These are phyloP conservation scores for Candida caryicola DNA, from an alignment of 805 yeast genomes.

Conservation along the genomic window DNA sequence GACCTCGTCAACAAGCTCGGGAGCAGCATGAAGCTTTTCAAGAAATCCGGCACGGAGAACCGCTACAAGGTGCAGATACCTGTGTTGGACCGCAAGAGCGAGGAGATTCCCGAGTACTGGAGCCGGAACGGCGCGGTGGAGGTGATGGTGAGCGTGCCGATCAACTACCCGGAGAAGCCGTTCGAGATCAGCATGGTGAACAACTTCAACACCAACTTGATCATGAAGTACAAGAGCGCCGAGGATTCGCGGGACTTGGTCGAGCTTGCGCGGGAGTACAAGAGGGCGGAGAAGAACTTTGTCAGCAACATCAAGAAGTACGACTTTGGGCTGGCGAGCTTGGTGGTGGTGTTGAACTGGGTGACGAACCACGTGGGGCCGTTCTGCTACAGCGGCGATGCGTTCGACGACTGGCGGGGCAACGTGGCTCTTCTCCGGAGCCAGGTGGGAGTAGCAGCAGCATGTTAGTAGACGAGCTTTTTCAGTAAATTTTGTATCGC, in stretches of 20 bases:
- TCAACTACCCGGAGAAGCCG: conserved; percentile 27
- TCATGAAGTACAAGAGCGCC: conserved; percentile 20
- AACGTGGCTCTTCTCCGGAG: too few species aligned
- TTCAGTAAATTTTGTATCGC: too few species aligned
- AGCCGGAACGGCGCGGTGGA: conserved; percentile 22
- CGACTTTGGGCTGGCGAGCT: conserved; percentile 14
- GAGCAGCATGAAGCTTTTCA: conserved; percentile 12
- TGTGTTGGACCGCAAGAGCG: conserved; percentile 10
- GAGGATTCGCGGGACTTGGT: conserved; percentile 15
- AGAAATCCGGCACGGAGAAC: conserved; percentile 17
- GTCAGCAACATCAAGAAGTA: conserved; percentile 18
- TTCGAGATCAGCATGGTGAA: conserved; percentile 24
- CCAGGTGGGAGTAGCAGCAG: too few species aligned
- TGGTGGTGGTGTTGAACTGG: conserved; percentile 32
- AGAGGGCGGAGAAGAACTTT: conserved; percentile 27
- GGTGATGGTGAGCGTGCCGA: conserved; percentile 32
- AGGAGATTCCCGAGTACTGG: conserved; percentile 31
- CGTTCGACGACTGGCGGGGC: conserved; percentile 4
- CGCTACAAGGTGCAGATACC: conserved; percentile 35
- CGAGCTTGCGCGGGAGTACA: conserved; percentile 19
- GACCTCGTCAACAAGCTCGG: conserved; percentile 29
- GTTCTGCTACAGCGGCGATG: conserved; percentile 12
- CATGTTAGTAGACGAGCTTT: too few species aligned
- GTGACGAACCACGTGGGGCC: conserved; percentile 25
- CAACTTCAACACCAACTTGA: conserved; percentile 29